Conservation (phyloP, 1,139 yeast species). For the Saccharomycopsis crataegensis region DNA sequence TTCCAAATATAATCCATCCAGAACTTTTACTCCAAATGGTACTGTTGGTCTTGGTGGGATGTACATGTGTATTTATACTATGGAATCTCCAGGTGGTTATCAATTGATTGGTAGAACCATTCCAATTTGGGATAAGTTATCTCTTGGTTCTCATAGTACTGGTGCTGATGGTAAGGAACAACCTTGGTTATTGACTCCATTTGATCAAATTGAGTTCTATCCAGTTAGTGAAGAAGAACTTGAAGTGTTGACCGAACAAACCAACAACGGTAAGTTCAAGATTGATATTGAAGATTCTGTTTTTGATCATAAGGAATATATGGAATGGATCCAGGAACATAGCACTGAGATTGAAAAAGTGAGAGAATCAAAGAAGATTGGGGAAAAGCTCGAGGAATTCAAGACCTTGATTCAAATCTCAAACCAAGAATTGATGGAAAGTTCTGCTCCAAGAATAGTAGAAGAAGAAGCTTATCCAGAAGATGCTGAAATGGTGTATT, state of each 20-base stretch:
- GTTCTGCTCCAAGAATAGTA: conserved; percentile 34
- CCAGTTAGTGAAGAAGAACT: conserved; percentile 83
- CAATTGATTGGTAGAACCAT: conserved; percentile 94
- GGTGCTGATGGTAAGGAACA: conserved; percentile 30
- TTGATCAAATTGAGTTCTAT: conserved; percentile 90
- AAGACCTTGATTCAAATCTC: conserved; percentile 76
- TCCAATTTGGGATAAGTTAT: conserved; percentile 94
- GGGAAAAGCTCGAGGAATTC: conserved; percentile 79
- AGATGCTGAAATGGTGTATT: conserved; percentile 74
- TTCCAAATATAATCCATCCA: conserved; percentile 90
- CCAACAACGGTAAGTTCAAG: conserved; percentile 71
- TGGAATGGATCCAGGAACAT: conserved; percentile 71
- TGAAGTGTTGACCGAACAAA: conserved; percentile 63
- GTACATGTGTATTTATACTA: conserved; percentile 97
- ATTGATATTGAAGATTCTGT: conserved; percentile 70
- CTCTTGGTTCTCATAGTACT: conserved; percentile 58
- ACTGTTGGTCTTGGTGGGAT: conserved; percentile 97
- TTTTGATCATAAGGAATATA: conserved; percentile 75
- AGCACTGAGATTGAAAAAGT: conserved; percentile 56
- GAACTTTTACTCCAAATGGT: conserved; percentile 94
- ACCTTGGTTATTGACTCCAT: conserved; percentile 89
- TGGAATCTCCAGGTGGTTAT: conserved; percentile 98
- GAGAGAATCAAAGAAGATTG: conserved; percentile 61
- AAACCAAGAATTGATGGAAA: conserved; percentile 59
- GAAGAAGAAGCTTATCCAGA: conserved; percentile 57